Evolutionary conservation across 2,329 filamentous ascomycete species (phyloP).

Genomic region (Cylindrodendrum hubeiense): DNA sequence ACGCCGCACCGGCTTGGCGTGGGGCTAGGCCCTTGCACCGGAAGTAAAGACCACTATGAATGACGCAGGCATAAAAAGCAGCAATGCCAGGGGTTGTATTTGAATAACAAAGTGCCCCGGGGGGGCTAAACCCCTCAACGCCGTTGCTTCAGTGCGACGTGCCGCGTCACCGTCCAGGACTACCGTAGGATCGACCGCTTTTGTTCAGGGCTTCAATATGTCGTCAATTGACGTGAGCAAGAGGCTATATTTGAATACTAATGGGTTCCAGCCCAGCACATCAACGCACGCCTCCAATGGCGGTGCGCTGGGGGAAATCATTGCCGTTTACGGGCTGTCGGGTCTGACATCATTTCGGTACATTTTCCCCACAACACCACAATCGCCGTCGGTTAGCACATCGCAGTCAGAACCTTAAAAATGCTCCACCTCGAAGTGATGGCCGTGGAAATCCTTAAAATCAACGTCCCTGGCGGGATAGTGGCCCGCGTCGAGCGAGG

Average conservation of each 20-base stretch:
- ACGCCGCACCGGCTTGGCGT: background rate
- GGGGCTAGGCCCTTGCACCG: background rate
- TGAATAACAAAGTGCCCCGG: background rate
- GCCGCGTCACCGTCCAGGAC: background rate
- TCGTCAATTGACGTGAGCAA: background rate
- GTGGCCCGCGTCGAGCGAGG: conserved; percentile 33
- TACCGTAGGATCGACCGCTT: background rate
- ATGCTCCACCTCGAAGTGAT: background rate
- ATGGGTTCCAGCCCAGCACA: no score
- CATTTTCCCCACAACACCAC: background rate
- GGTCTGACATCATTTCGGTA: background rate
- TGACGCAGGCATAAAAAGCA: background rate
- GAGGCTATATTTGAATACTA: background rate
- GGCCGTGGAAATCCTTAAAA: conserved; percentile 44
- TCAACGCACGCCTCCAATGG: background rate
- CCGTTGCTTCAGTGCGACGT: background rate
- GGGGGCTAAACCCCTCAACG: background rate
- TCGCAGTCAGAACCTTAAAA: background rate
- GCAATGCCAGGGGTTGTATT: background rate
- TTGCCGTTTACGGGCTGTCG: background rate
- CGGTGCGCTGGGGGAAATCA: background rate
- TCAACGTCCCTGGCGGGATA: conserved; percentile 49
- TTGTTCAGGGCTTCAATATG: background rate
- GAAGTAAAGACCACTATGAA: background rate
- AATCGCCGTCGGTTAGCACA: background rate